Evolutionary conservation across 129 eudicot genomes (phyloP).

Genomic region (Flaveria sonorensis): DNA sequence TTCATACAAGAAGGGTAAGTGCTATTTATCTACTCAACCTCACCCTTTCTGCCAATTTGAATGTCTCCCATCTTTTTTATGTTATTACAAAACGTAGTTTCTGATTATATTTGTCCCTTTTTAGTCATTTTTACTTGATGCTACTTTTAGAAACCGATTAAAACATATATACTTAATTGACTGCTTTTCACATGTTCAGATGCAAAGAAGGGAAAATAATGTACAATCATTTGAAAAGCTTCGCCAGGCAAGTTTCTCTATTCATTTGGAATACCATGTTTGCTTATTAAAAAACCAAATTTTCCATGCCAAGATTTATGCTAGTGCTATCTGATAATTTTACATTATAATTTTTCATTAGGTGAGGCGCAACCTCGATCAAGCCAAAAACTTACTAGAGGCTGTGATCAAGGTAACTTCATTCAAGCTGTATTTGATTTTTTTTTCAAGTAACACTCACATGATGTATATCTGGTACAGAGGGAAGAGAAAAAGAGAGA

Average conservation of each 20-base stretch:
- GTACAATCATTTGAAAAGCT: conserved; percentile 97
- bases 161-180: conserved; percentile 5
- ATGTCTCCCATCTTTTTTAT: neutral
- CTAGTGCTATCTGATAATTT: neutral
- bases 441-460: conserved; percentile 14
- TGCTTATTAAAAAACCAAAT: neutral
- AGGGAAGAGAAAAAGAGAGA: conserved; percentile 98
- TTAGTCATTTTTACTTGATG: neutral
- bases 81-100: neutral
- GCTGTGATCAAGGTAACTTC: conserved; percentile 69
- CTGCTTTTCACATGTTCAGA: conserved; percentile 43
- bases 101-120: conserved; percentile 1
- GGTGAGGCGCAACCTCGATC: conserved; percentile 99
- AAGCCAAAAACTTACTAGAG: conserved; percentile 78
- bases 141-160: neutral
- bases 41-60: neutral
- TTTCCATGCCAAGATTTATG: neutral
- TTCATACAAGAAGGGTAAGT: conserved; percentile 90
- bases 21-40: neutral
- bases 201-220: conserved; percentile 97
- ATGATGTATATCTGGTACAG: conserved; percentile 38
- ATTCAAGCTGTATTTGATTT: conserved; percentile 1
- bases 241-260: conserved; percentile 61
- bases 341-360: conserved; percentile 22
- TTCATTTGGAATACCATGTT: neutral